phyloP scores from a whole-genome alignment of 2,329 filamentous ascomycete genomes.

The Colletotrichum tamarilloi region DNA sequence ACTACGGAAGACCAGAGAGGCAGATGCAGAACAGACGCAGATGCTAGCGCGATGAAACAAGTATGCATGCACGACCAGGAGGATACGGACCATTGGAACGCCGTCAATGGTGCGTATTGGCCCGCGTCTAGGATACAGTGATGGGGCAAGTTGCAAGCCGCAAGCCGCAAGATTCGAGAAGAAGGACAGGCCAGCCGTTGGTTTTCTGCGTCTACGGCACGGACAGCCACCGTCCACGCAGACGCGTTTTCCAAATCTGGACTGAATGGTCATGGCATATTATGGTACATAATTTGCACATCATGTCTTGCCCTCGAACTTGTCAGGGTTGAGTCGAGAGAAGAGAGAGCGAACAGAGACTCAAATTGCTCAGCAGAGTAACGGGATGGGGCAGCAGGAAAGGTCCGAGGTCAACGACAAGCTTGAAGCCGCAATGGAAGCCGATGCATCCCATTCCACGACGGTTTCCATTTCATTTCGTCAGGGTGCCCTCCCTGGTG shows the following conservation, averaged over 20 bases:
- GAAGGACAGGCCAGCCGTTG: not conserved
- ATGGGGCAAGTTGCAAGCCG: not conserved
- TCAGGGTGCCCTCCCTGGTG: not conserved
- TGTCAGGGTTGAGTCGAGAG: not conserved
- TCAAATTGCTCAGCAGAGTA: not conserved
- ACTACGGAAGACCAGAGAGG: not conserved
- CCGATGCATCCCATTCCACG: not conserved
- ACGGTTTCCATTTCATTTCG: not conserved
- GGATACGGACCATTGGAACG: conserved; percentile 31
- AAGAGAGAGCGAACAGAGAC: not conserved
- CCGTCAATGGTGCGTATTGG: conserved; percentile 21
- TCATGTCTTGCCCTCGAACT: not conserved
- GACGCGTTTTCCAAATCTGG: not conserved
- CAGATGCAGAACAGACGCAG: conserved; percentile 2
- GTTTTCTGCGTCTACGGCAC: not conserved
- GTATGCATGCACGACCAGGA: conserved; percentile 23
- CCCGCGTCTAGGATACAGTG: conserved; percentile 15
- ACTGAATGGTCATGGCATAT: not conserved
- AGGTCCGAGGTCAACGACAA: not conserved
- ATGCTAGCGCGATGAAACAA: conserved; percentile 34
- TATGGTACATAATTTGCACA: not conserved
- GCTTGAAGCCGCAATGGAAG: not conserved
- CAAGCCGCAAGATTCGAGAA: not conserved
- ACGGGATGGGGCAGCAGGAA: not conserved
- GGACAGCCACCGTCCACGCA: not conserved